Evolutionary conservation across 768 basidiomycete species (phyloP).

Genomic region (Macrocybe gigantea): DNA sequence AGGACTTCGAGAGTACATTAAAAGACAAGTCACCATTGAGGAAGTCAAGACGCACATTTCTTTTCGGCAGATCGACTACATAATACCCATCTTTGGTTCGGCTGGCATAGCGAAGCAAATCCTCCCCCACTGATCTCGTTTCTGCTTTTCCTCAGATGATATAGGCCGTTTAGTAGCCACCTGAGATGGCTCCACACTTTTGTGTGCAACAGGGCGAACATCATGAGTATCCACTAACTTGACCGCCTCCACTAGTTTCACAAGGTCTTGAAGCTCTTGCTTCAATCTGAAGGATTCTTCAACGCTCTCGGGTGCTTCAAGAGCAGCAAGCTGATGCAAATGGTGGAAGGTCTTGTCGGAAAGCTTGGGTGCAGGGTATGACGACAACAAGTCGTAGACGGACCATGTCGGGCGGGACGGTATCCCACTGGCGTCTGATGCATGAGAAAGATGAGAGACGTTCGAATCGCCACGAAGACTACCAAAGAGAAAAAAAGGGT

Average conservation of each 20-base stretch:
- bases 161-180: too few species aligned
- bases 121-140: conserved; percentile 25
- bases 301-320: conserved; percentile 62
- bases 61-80: conserved; percentile 50
- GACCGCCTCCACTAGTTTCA: conserved; percentile 78
- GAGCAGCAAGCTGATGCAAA: conserved; percentile 69
- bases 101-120: conserved; percentile 45
- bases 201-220: conserved; percentile 23
- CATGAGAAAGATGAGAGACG: conserved; percentile 7
- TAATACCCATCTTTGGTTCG: conserved; percentile 52
- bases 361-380: conserved; percentile 66
- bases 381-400: conserved; percentile 67
- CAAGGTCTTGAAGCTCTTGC: conserved; percentile 60
- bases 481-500: background rate
- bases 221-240: conserved; percentile 47
- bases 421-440: conserved; percentile 56
- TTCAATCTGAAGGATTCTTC: conserved; percentile 45
- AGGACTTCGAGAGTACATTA: too few species aligned
- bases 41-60: too few species aligned
- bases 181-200: conserved; percentile 27
- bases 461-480: conserved; percentile 1
- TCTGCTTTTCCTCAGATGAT: conserved; percentile 20
- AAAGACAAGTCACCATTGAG: too few species aligned
- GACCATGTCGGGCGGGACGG: conserved; percentile 75
- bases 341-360: conserved; percentile 50